Conservation (phyloP, 768 basidiomycete species). For the Kondoa malvinella region DNA sequence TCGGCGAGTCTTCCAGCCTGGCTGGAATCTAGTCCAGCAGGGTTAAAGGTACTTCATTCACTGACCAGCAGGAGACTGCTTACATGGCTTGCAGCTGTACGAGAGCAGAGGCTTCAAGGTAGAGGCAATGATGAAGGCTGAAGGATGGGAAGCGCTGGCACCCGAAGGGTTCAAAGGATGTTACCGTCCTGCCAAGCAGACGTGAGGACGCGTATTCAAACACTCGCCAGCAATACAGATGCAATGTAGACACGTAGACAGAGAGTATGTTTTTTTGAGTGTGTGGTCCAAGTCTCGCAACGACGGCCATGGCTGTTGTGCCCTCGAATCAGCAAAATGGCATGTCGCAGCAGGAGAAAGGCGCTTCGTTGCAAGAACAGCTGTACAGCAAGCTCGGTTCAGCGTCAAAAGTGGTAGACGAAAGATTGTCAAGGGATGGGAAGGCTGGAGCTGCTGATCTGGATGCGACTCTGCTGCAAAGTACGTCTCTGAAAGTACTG, state of each 20-base stretch:
- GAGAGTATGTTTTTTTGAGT: neutral
- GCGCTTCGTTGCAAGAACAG: too few species aligned
- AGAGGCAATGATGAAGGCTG: neutral
- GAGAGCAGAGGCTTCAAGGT: neutral
- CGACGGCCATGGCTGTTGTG: neutral
- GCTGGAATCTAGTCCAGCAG: neutral
- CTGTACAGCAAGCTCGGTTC: conserved; percentile 13
- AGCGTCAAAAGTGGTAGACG: conserved; percentile 19
- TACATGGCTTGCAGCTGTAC: neutral
- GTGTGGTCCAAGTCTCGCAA: neutral
- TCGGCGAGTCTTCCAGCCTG: neutral
- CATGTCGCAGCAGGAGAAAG: too few species aligned
- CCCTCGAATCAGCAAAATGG: neutral
- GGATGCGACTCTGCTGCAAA: neutral
- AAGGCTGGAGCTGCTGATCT: neutral
- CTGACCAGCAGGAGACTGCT: neutral
- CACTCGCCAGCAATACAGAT: neutral
- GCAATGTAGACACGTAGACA: neutral
- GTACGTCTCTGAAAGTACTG: neutral
- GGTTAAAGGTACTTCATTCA: neutral
- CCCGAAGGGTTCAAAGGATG: neutral
- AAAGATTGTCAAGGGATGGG: conserved; percentile 17
- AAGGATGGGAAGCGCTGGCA: too few species aligned
- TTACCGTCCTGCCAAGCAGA: neutral
- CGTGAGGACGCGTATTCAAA: too few species aligned